Base-by-base conservation (phyloP, 2,329 filamentous ascomycete species). In the Aspergillus carbonarius region DNA sequence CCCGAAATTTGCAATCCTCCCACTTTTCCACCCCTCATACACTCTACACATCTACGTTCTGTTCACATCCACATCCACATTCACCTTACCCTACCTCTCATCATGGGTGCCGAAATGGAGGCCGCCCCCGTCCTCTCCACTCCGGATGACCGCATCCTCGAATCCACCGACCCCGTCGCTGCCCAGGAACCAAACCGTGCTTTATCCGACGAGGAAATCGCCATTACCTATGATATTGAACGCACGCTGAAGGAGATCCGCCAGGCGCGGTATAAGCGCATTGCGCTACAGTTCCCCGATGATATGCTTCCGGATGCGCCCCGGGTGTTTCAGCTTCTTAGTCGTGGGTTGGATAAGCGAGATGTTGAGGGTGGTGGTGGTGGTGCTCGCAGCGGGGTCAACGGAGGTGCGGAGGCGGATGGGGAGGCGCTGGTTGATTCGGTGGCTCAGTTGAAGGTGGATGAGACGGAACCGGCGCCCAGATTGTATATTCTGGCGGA, bases 231-330 rank as follows among this genome's bases (percentile, higher is more conserved):
- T 79, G 95, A 99, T 76, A 88, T 97, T 64, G 82, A 84, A 59
- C 85, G 91, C 57, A 97, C 95, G 0, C 84, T 92, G 50, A 75
- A 78, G 35, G 91, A 96, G 74, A 89, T 99, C 48, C 81, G 81
- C n/a, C 76, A 81, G 5, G 89, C 86, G 44, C 82, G 82, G 73
- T 96, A 91, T 84, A 84, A 78, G 62, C 85, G 89, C 52, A 85
- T 99, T 32, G 95, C 92, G 1, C 79, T 99, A n/a, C 95, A 99
- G 72, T 98, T 99, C 67, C 93, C 95, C 0, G 95, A 99, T 76
- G 83, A 88, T 27, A 96, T 98, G 91, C 83, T 99, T 0, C 81
- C 85, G 0, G 92, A 99, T 81, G 91, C 91, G 8, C 89, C 92
- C 5, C 83, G 89, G 58, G 90, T 97, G 0, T 92, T 89, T 57